These are phyloP conservation scores for Thraustochytrium sp. DNA, from an alignment of 352 stramenopile genomes.

Conservation along the genomic window DNA sequence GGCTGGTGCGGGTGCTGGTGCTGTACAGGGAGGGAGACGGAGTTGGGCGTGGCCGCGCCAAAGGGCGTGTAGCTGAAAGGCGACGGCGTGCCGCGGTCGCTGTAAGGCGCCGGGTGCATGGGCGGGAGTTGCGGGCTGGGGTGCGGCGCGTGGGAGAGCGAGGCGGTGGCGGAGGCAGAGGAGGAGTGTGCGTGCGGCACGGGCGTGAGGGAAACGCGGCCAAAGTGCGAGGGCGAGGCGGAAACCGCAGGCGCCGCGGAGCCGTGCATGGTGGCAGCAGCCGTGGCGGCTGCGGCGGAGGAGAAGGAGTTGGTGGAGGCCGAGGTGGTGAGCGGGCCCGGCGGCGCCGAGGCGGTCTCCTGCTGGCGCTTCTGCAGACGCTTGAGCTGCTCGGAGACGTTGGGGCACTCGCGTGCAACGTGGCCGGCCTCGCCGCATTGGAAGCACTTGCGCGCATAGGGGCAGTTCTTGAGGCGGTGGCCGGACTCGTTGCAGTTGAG, in stretches of 20 bases:
- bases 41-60: background rate
- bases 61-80: background rate
- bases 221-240: background rate
- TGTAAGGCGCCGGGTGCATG: background rate
- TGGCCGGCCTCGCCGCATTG: constrained; percentile 44
- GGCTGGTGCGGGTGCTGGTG: constrained; percentile 1
- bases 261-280: no score
- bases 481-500: constrained; percentile 38
- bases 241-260: no score
- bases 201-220: background rate
- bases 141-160: background rate
- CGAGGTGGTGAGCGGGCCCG: background rate
- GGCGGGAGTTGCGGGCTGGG: background rate
- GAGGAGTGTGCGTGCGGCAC: constrained; percentile 10
- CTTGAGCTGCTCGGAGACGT: constrained; percentile 25
- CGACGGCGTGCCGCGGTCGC: background rate
- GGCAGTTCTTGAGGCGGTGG: constrained; percentile 45
- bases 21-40: constrained; percentile 4
- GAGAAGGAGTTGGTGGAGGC: background rate
- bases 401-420: constrained; percentile 45
- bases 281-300: background rate
- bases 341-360: background rate
- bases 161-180: no score
- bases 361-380: constrained; percentile 13
- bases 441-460: constrained; percentile 42